Base-by-base conservation (phyloP, 805 yeast species). In the Myxozyma melibiosi region DNA sequence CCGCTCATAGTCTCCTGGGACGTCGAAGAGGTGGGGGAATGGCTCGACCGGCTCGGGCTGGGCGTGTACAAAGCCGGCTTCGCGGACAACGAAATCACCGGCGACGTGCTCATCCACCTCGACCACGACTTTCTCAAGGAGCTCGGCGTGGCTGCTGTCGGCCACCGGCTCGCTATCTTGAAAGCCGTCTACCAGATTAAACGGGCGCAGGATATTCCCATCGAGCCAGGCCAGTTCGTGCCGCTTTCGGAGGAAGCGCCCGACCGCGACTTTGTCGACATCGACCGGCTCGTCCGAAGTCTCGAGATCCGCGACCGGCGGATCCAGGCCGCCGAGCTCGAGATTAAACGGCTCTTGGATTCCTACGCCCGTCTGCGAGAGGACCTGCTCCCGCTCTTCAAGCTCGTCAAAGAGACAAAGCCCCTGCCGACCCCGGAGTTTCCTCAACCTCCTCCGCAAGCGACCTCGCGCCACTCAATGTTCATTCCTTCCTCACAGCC, bases 81-180 rank as follows among this genome's bases (percentile, higher is more conserved):
- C 24, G 72, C 76, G 25, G 77, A 76, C 2, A 81, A 88, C 70
- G 84, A 84, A 64, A 81, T 88, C 49, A 83, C 85, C 2, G 96
- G 96, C 1, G 81, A 86, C 30, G 77, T 87, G 3, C 73, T 92
- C 50, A 83, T 88, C 1, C 84, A 82, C 59, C 74, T 91, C 48
- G 82, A 83, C 31, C 81, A 87, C 11, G 82, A 80, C 7, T 94
- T 90, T 67, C 79, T 91, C 42, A 75, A 77, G 58, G 96, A 90
- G 51, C 73, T 92, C 67, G 95, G 91, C 1, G 78, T 87, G 1
- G 54, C 59, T 4, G 73, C 76, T 33, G 68, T 86, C 31, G 78
- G 79, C 30, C 78, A 80, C 18, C 76, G 96, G 27, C 74, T 91
- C 2, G 69, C 71, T 38, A 73, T 90, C 40, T 83, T 88, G 68